Evolutionary conservation across 306 rosid genomes (phyloP).

Genomic region (Vicia faba): DNA sequence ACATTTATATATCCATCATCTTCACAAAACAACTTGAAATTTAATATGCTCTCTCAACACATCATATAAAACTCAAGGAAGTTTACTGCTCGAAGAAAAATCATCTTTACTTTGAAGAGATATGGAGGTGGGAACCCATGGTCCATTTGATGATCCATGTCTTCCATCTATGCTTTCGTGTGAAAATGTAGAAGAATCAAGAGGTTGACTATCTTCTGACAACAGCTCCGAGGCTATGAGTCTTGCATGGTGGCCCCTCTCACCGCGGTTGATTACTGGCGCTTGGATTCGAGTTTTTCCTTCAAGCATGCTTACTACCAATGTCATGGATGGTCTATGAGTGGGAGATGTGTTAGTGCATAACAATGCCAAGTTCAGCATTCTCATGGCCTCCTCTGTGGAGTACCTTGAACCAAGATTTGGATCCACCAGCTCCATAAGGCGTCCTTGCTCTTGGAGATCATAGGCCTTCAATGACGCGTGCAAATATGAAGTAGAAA

Average conservation of each 20-base stretch:
- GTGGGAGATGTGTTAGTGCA: conserved; percentile 84
- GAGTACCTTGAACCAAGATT: conserved; percentile 59
- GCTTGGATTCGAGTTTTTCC: conserved; percentile 60
- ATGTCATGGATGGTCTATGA: conserved; percentile 77
- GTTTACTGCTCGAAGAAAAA: conserved; percentile 41
- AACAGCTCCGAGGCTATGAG: conserved; percentile 59
- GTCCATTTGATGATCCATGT: conserved; percentile 47
- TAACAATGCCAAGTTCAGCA: conserved; percentile 62
- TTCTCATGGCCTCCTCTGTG: conserved; percentile 59
- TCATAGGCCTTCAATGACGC: conserved; percentile 58
- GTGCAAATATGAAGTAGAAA: conserved; percentile 24
- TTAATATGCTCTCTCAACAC: not conserved
- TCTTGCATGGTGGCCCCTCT: conserved; percentile 43
- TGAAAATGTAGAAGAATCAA: conserved; percentile 43
- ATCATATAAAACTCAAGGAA: conserved; percentile 18
- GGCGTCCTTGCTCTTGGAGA: conserved; percentile 81
- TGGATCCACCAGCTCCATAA: conserved; percentile 70
- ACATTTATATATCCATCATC: not conserved
- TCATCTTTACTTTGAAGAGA: conserved; percentile 46
- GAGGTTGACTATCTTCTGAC: conserved; percentile 58
- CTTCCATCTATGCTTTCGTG: conserved; percentile 43
- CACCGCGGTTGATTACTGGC: conserved; percentile 41
- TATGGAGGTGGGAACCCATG: conserved; percentile 57
- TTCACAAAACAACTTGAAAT: not conserved
- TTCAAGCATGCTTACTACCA: conserved; percentile 83